These are phyloP conservation scores for Rossbeevera mucosa DNA, from an alignment of 768 basidiomycete species.

Conservation along the genomic window DNA sequence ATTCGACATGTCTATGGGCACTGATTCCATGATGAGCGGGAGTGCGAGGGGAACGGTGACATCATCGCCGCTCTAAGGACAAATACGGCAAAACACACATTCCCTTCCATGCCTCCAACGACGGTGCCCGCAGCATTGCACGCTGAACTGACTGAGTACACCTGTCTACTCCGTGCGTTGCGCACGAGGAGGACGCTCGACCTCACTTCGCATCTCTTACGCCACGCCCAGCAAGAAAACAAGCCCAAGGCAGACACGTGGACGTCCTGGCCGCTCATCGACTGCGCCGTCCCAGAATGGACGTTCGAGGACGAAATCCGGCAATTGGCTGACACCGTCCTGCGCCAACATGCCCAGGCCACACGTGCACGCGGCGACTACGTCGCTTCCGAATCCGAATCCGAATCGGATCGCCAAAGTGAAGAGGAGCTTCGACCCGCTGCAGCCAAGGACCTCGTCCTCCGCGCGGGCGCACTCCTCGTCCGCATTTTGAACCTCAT, in stretches of 20 bases:
- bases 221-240: constrained; percentile 32
- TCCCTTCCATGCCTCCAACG: background rate
- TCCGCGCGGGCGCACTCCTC: constrained; percentile 43
- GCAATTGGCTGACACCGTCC: constrained; percentile 38
- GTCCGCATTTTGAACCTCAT: constrained; percentile 50
- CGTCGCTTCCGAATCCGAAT: constrained; percentile 16
- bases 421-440: constrained; percentile 20
- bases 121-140: constrained; percentile 52
- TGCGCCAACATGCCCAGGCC: constrained; percentile 18
- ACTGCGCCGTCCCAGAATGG: constrained; percentile 68
- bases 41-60: constrained; percentile 5
- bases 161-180: constrained; percentile 61
- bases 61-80: constrained; percentile 4
- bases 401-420: constrained; percentile 26
- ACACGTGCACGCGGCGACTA: constrained; percentile 12
- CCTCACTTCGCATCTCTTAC: constrained; percentile 48
- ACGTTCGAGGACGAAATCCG: constrained; percentile 63
- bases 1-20: constrained; percentile 55
- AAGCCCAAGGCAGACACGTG: constrained; percentile 34
- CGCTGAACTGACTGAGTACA: constrained; percentile 63
- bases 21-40: constrained; percentile 41
- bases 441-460: constrained; percentile 36
- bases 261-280: constrained; percentile 77
- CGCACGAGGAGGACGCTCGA: constrained; percentile 55
- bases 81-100: constrained; percentile 14